Evolutionary conservation across 1,284 basidiomycete species (phyloP).

Genomic region (Naganishia sp.): DNA sequence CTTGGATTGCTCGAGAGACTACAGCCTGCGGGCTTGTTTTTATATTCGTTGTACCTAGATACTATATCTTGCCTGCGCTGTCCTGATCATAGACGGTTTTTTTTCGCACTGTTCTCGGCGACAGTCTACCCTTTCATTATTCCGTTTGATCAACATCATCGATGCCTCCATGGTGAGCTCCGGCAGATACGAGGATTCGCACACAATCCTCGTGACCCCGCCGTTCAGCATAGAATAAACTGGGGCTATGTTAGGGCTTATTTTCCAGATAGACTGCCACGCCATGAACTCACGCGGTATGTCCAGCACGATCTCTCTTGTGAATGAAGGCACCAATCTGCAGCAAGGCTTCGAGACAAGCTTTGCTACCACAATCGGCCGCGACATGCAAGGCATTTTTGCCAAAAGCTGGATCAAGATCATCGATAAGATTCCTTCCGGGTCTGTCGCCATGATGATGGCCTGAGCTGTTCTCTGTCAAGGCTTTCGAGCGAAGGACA

Average conservation of each 20-base stretch:
- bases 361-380: slow-evolving; percentile 66
- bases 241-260: not conserved
- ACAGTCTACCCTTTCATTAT: not conserved
- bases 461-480: slow-evolving; percentile 11
- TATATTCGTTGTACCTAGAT: slow-evolving; percentile 3
- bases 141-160: slow-evolving; percentile 35
- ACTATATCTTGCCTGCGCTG: not conserved
- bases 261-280: not conserved
- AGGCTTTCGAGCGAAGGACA: slow-evolving; percentile 40
- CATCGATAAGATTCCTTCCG: slow-evolving; percentile 58
- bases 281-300: slow-evolving; percentile 61
- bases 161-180: slow-evolving; percentile 44
- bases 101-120: not conserved
- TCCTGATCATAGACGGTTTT: no score
- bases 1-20: not conserved
- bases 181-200: slow-evolving; percentile 40
- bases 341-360: slow-evolving; percentile 65
- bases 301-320: slow-evolving; percentile 71
- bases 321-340: slow-evolving; percentile 83
- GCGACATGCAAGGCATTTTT: slow-evolving; percentile 79
- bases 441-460: slow-evolving; percentile 4
- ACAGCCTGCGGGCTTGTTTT: no score
- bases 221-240: slow-evolving; percentile 49
- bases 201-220: slow-evolving; percentile 39
- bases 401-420: slow-evolving; percentile 66